Conservation (phyloP, 1,284 basidiomycete genomes). For the Neonothopanus nambi region DNA sequence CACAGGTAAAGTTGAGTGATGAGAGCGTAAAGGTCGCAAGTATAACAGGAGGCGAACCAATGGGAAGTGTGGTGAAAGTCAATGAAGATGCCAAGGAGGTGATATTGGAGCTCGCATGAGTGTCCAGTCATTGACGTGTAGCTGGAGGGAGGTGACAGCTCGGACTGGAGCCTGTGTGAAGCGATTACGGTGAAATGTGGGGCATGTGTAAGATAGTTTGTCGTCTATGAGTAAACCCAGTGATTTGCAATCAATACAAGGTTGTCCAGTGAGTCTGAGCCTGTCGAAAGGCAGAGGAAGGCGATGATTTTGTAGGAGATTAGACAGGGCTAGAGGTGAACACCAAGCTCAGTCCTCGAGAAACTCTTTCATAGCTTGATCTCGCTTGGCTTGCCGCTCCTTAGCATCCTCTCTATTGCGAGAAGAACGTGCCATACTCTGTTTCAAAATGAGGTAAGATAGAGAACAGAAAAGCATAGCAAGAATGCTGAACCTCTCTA, state of each 20-base stretch:
- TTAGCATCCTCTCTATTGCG: constrained; percentile 71
- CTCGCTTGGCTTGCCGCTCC: constrained; percentile 52
- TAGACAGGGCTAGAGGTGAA: background rate
- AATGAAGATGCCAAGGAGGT: constrained; percentile 8
- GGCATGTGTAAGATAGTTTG: too few species aligned
- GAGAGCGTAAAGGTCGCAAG: background rate
- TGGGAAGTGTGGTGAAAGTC: constrained; percentile 7
- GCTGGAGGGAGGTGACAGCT: too few species aligned
- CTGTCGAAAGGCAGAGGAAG: background rate
- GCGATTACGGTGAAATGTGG: too few species aligned
- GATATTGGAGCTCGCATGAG: background rate
- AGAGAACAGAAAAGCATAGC: background rate
- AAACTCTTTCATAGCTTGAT: constrained; percentile 63
- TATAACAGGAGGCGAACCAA: background rate
- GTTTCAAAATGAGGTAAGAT: constrained; percentile 5
- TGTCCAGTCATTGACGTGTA: too few species aligned
- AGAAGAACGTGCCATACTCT: constrained; percentile 73
- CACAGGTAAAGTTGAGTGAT: constrained; percentile 3
- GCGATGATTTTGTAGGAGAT: background rate
- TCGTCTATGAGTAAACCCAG: background rate
- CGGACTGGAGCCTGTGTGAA: too few species aligned
- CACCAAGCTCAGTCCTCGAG: constrained; percentile 37
- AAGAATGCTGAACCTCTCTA: constrained; percentile 58
- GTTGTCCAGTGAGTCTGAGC: too few species aligned
- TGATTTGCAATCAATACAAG: background rate